Conservation (phyloP, 2,329 filamentous ascomycete species). For the Trichoderma cornu-damae region DNA sequence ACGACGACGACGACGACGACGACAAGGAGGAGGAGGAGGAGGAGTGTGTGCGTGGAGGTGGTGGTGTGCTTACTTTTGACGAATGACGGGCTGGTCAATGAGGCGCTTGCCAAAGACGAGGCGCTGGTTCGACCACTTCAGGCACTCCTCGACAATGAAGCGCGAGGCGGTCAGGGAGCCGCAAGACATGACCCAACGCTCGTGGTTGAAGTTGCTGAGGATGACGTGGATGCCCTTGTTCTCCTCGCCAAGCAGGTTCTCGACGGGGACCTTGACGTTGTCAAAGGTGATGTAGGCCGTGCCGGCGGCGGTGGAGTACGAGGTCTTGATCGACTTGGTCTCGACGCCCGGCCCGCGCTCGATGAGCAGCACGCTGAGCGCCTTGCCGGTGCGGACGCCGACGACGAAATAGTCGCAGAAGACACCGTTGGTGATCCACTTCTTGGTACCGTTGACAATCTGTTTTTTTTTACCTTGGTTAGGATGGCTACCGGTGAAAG, state of each 20-base stretch:
- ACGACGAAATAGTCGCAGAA: conserved; percentile 81
- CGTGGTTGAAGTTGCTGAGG: conserved; percentile 84
- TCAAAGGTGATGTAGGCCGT: conserved; percentile 79
- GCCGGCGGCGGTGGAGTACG: conserved; percentile 72
- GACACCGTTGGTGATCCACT: conserved; percentile 80
- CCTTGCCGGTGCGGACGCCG: conserved; percentile 72
- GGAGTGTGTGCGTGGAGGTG: too few relatives aligned
- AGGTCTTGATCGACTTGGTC: conserved; percentile 73
- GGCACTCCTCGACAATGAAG: conserved; percentile 71
- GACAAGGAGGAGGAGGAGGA: too few relatives aligned
- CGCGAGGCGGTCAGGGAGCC: conserved; percentile 61
- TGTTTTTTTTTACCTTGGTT: too few relatives aligned
- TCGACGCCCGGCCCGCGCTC: conserved; percentile 68
- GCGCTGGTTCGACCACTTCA: conserved; percentile 86
- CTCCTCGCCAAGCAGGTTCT: conserved; percentile 73
- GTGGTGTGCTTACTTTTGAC: conserved; percentile 62
- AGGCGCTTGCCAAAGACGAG: conserved; percentile 78
- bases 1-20: too few relatives aligned
- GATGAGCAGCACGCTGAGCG: conserved; percentile 71
- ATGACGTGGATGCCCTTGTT: conserved; percentile 83
- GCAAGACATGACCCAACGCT: conserved; percentile 67
- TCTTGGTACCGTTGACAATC: conserved; percentile 69
- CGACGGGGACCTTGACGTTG: conserved; percentile 77
- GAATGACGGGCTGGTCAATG: conserved; percentile 77
- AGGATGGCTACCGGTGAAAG: neutral